Evolutionary conservation across 257 asterid species (phyloP), one percentile per base, ranked within the genome.

Genomic region (Solanum appendiculatum): DNA sequence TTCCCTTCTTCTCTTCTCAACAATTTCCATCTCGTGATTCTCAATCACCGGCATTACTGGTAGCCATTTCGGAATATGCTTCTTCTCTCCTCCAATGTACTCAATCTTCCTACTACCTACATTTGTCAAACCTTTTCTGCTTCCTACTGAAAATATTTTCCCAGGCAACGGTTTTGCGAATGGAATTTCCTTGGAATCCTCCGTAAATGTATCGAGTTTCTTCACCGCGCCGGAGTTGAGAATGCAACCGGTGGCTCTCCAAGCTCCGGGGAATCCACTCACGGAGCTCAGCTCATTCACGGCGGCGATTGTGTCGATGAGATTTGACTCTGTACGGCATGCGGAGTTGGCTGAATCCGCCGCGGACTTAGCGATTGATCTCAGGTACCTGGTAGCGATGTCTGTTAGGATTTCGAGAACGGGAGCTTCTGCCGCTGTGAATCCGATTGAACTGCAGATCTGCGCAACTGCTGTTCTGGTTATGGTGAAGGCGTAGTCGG

Each of bases 31-130:
- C 29, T 48, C 86, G 25, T 60, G 31, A 60, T 64, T 82, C 89
- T 12, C 89, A 75, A 70, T 86, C 73, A 31, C 87, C 46, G 94
- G 90, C 91, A 86, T 83, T n/a, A 44, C 46, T 11, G 96, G 95
- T 27, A 94, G 83, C 94, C 98, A 94, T 82, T 88, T 83, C 12
- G 96, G 95, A 18, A 93, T 91, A 7, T 93, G 96, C 87, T 75
- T 87, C 86, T 74, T 70, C 18, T 86, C 68, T 63, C 75, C 91
- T 25, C 23, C 88, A 46, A 64, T 20, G 39, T 78, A 80, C 63
- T 85, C 64, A 84, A 86, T 69, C 42, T 54, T 58, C 21, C 63
- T 73, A 44, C 23, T 33, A 68, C 83, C 89, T 39, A 72, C 85
- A 51, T 46, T 82, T 23, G 20, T 25, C 42, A 37, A 31, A 40